Base-by-base conservation (phyloP, 2,329 filamentous ascomycete genomes). In the Colletotrichum higginsianum region DNA sequence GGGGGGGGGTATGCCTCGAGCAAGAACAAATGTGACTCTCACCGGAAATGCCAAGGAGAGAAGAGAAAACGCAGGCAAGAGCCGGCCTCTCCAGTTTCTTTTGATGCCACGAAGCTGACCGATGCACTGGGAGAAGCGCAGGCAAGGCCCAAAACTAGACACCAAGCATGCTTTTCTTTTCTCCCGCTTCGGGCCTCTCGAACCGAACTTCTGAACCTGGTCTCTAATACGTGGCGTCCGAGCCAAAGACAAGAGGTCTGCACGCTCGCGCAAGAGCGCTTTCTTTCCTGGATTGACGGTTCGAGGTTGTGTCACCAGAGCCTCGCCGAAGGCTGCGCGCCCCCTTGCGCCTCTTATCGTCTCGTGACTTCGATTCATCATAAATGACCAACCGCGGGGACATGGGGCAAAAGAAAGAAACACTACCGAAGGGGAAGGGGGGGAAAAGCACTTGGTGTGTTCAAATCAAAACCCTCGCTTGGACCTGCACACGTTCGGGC, bases 241-340 rank as follows among this genome's bases (percentile, higher is more conserved):
- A 40, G 66, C 55, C 67, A 66, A 38, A 69, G 61, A 69, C 61
- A 69, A 35, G 18, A 60, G 16, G 58, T 69, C 61, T 66, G 61
- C 44, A 66, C 40, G 30, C 53, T 40, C 38, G 16, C 38, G 55
- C 49, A 30, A 35, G 16, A 38, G 49, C 61, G 53, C 67, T 69
- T 69, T 65, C 61, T 69, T 69, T 69, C n/a, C 40, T 12, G 15
- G 23, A 21, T 42, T 16, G 26, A 55, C 49, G 18, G 23, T 16
- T 26, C 46, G 9, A n/a, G 30, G 23, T 47, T 23, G 6, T 40
- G 35, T 56, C 35, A 38, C n/a, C 35, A 56, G 35, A 23, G 35
- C n/a, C 46, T 23, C 40, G 21, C 15, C 42, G n/a, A 40, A 46
- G 12, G 35, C 26, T 9, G 26, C 23, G 16, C 30, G 16, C 40